phyloP scores from a whole-genome alignment of 495 filamentous ascomycete genomes.

The Opeltia flavorubescens region DNA sequence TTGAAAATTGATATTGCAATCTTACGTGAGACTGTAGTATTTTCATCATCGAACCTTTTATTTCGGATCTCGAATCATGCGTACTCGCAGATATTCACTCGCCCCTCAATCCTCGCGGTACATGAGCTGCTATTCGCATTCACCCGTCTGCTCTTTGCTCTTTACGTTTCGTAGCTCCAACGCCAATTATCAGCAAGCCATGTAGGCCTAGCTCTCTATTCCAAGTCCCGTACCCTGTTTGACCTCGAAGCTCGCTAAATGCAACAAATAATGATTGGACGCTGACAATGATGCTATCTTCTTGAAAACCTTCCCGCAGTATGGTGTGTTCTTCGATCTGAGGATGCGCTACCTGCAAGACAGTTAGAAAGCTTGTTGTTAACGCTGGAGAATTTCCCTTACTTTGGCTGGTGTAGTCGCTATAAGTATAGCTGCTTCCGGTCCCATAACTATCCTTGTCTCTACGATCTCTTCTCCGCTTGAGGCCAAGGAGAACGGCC shows the following conservation, averaged over 20 bases:
- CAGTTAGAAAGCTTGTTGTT: conserved; percentile 11
- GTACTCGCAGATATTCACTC: too few relatives aligned
- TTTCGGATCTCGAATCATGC: too few relatives aligned
- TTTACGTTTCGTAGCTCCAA: too few relatives aligned
- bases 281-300: conserved; percentile 11
- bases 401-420: conserved; percentile 31
- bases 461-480: conserved; percentile 42
- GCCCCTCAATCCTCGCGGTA: too few relatives aligned
- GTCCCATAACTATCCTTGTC: conserved; percentile 32
- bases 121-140: too few relatives aligned
- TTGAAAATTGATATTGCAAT: too few relatives aligned
- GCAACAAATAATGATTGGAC: not conserved
- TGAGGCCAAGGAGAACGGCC: conserved; percentile 63
- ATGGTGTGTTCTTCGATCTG: conserved; percentile 33
- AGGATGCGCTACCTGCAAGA: conserved; percentile 32
- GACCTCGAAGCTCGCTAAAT: conserved; percentile 11
- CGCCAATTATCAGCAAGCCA: too few relatives aligned
- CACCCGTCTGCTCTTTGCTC: too few relatives aligned
- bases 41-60: too few relatives aligned
- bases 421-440: conserved; percentile 33
- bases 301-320: conserved; percentile 26
- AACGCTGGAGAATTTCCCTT: conserved; percentile 12
- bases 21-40: too few relatives aligned
- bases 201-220: too few relatives aligned
- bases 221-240: not conserved